A percentile compares a stretch with the other conserved stretches of the same genome.
Evolutionary conservation across 2,329 filamentous ascomycete species (phyloP).

Genomic region (Knufia fluminis): DNA sequence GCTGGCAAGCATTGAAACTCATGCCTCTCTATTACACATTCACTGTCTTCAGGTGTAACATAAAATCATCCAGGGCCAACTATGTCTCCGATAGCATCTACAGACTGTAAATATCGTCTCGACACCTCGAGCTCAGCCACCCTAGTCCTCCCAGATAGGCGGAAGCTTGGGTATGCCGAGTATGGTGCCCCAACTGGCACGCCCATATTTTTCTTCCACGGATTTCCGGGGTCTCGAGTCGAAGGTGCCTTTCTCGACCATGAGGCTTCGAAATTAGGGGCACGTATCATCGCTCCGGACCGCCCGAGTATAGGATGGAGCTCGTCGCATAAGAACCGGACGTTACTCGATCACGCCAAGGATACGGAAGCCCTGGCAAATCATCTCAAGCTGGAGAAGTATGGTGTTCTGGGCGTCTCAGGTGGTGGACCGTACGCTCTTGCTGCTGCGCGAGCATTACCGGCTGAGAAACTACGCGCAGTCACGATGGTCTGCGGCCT

Average conservation of each 20-base stretch:
- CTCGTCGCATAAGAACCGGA: conserved; percentile 31
- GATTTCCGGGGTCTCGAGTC: conserved; percentile 35
- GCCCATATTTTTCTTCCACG: conserved; percentile 37
- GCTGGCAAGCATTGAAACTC: too few species aligned
- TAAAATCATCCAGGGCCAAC: too few species aligned
- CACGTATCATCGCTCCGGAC: conserved; percentile 36
- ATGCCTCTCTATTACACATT: too few species aligned
- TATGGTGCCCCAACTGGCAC: conserved; percentile 30
- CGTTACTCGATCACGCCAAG: conserved; percentile 33
- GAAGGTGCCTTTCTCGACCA: conserved; percentile 32
- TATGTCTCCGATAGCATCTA: too few species aligned
- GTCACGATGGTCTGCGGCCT: conserved; percentile 18
- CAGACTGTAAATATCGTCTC: conserved; percentile 13
- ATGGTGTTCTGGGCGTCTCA: conserved; percentile 36
- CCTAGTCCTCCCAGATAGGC: conserved; percentile 28
- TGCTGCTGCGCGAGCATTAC: conserved; percentile 36
- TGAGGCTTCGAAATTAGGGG: conserved; percentile 26
- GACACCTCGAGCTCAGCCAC: conserved; percentile 25
- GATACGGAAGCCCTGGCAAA: conserved; percentile 35
- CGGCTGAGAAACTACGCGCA: conserved; percentile 15
- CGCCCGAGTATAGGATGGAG: conserved; percentile 35
- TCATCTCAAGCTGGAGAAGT: conserved; percentile 33
- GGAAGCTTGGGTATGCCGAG: conserved; percentile 32
- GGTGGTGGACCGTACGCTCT: conserved; percentile 42
- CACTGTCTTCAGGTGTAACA: too few species aligned